These are phyloP conservation scores for Cladophialophora chaetospira DNA, from an alignment of 2,329 filamentous ascomycete genomes.

Conservation along the genomic window DNA sequence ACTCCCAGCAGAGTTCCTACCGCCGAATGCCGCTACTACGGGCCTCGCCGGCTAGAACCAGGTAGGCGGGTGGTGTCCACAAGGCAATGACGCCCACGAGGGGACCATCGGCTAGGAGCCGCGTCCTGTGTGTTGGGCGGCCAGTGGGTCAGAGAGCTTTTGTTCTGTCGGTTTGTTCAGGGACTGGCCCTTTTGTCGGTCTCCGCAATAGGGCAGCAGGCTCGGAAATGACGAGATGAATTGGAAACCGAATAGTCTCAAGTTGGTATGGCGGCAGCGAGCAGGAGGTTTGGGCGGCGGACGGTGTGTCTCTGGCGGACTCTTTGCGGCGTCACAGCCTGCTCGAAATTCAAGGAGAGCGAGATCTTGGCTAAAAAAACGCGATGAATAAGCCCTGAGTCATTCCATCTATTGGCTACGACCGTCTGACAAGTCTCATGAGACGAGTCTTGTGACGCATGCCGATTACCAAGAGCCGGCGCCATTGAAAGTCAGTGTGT, in stretches of 20 bases:
- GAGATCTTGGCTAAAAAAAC: slow-evolving; percentile 25
- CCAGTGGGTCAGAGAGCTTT: slow-evolving; percentile 9
- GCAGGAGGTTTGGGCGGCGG: neutral
- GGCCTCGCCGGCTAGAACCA: slow-evolving; percentile 11
- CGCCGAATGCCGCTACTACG: slow-evolving; percentile 9
- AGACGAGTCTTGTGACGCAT: slow-evolving; percentile 31
- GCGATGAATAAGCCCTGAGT: slow-evolving; percentile 33
- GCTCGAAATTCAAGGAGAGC: slow-evolving; percentile 13
- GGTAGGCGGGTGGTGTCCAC: slow-evolving; percentile 5
- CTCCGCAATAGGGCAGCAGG: slow-evolving; percentile 12
- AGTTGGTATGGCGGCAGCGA: slow-evolving; percentile 16
- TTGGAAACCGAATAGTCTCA: slow-evolving; percentile 4
- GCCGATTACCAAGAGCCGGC: slow-evolving; percentile 30
- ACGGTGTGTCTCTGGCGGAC: slow-evolving; percentile 14
- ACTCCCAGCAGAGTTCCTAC: slow-evolving; percentile 1
- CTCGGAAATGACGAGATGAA: slow-evolving; percentile 5
- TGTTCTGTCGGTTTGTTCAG: neutral
- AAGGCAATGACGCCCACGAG: slow-evolving; percentile 16
- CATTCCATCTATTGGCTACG: slow-evolving; percentile 24
- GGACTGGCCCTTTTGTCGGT: slow-evolving; percentile 1
- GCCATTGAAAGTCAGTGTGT: slow-evolving; percentile 27
- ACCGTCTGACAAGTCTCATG: slow-evolving; percentile 23
- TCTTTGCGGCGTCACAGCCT: slow-evolving; percentile 16
- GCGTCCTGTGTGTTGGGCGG: slow-evolving; percentile 14
- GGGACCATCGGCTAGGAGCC: slow-evolving; percentile 19